Evolutionary conservation across 2,329 filamentous ascomycete species (phyloP), one percentile per base, ranked within the genome.

Genomic region (Colletotrichum spinosum): DNA sequence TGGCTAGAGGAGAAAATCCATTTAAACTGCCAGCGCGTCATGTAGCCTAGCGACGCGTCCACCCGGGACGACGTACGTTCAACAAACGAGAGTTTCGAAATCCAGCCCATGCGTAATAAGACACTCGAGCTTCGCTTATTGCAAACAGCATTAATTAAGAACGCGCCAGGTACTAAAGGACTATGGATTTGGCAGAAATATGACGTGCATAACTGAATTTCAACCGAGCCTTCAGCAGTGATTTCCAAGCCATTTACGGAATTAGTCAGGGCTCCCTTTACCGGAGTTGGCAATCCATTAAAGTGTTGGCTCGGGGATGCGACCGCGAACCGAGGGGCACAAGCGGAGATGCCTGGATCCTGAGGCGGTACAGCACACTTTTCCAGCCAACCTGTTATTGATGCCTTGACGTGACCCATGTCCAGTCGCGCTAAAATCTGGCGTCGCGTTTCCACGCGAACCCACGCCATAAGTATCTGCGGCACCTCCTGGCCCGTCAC

Each of bases 371-470:
- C 33, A 6, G 8, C 39, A 17, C 5, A 12, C 50, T 37, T 59
- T 39, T 49, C 44, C 37, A 64, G 49, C 55, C 49, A 64, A 64
- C 54, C 49, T 55, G 44, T 45, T 50, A n/a, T 60, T 54, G 68
- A 69, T 72, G 71, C 68, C 70, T 67, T 45, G 50, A 49, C 44
- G 48, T 53, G 44, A 17, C 35, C 60, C 60, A 55, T 37, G 60
- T 39, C 54, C 54, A 48, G 62, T 68, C 66, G 54, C 62, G 66
- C 65, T 67, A 67, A 63, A 60, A 34, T 59, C 49, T 64, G 65
- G 66, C 62, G 66, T 67, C 63, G 66, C 66, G 66, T 66, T 57
- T 62, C 64, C 61, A 68, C 66, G 66, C 66, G 66, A 68, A 65
- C 55, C 38, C 41, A 44, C 34, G 50, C 54, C 55, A 62, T 68